Evolutionary conservation across 371 early-diverging fungal species (phyloP).

Genomic region (Parasitella parasitica): DNA sequence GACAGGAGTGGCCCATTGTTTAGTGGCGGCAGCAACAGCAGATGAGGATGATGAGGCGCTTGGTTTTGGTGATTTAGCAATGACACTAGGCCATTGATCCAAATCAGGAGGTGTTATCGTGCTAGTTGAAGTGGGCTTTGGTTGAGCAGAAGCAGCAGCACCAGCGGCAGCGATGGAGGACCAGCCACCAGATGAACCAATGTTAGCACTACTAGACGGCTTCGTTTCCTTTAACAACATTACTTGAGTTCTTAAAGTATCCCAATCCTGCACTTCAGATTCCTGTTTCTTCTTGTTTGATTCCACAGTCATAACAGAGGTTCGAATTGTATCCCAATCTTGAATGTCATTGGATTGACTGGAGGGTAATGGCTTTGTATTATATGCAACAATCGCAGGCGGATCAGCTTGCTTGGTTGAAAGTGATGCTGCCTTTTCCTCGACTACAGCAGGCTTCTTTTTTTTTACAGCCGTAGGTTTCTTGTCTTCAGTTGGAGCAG

Average conservation of each 20-base stretch:
- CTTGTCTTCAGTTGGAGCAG: background rate
- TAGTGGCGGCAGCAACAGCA: background rate
- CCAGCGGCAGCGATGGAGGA: slow-evolving; percentile 1
- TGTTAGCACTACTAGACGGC: background rate
- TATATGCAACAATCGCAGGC: background rate
- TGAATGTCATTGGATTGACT: background rate
- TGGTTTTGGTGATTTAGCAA: background rate
- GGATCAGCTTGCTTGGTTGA: background rate
- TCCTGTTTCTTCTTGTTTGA: background rate
- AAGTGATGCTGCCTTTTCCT: background rate
- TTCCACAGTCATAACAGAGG: background rate
- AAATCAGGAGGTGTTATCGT: background rate
- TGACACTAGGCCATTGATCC: background rate
- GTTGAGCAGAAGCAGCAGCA: background rate
- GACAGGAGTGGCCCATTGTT: background rate
- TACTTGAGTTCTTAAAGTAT: slow-evolving; percentile 3
- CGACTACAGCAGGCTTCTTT: background rate
- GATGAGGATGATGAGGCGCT: background rate
- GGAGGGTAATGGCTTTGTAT: background rate
- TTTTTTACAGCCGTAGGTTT: background rate
- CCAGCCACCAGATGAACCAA: background rate
- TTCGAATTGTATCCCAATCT: background rate
- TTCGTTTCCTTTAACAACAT: background rate
- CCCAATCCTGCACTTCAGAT: slow-evolving; percentile 10
- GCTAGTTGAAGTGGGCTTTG: background rate